Conservation (phyloP, 371 early-diverging fungal species). For the Gilbertella persicaria region DNA sequence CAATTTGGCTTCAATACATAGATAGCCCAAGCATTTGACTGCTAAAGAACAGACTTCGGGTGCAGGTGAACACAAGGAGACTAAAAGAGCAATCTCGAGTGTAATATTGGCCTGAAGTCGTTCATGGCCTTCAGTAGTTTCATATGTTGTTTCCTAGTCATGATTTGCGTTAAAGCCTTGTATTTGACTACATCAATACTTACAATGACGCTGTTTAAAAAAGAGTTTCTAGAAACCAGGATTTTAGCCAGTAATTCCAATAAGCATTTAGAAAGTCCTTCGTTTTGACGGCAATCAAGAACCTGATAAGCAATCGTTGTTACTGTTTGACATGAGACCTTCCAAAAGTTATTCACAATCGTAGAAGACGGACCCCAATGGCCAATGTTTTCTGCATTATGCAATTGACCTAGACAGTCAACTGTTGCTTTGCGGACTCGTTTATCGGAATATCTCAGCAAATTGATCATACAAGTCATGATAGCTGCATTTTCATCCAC, state of each 20-base stretch:
- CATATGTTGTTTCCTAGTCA: conserved; percentile 40
- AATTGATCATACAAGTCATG: conserved; percentile 56
- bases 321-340: conserved; percentile 53
- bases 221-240: conserved; percentile 61
- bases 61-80: conserved; percentile 71
- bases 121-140: conserved; percentile 58
- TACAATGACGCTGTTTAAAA: conserved; percentile 46
- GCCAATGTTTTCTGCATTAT: conserved; percentile 49
- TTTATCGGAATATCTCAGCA: conserved; percentile 57
- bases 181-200: background rate
- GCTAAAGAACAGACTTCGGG: conserved; percentile 67
- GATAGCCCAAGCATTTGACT: conserved; percentile 52
- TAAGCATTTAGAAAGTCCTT: conserved; percentile 47
- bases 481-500: conserved; percentile 61
- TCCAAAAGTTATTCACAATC: conserved; percentile 64
- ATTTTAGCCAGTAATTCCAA: conserved; percentile 63
- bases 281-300: conserved; percentile 52
- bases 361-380: conserved; percentile 58
- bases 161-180: background rate
- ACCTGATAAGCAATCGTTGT: conserved; percentile 44
- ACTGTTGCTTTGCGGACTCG: conserved; percentile 63
- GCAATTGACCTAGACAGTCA: conserved; percentile 64
- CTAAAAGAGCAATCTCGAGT: conserved; percentile 72
- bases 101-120: conserved; percentile 66
- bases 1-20: conserved; percentile 61